A percentile compares a stretch with the other conserved stretches of the same genome.
Conservation (phyloP, 371 early-diverging fungal species). For the Syncephalastrum contaminatum region DNA sequence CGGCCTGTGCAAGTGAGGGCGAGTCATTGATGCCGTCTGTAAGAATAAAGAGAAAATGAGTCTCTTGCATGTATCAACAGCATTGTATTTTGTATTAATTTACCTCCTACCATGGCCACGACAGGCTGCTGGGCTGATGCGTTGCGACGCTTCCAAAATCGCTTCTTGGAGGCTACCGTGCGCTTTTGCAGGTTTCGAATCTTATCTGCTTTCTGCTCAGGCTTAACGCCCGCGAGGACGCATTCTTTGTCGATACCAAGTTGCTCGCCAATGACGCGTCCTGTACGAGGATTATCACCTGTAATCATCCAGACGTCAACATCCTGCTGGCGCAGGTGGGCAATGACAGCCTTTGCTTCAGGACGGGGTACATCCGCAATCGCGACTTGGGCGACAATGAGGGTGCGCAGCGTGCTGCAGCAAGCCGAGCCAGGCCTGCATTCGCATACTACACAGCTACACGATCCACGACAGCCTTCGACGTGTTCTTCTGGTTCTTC, state of each 20-base stretch:
- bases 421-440: constrained; percentile 44
- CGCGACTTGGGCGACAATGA: constrained; percentile 54
- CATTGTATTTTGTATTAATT: not conserved
- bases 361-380: constrained; percentile 60
- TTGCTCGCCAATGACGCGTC: constrained; percentile 56
- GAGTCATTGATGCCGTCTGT: constrained; percentile 96
- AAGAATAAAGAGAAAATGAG: not conserved
- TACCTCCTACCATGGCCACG: constrained; percentile 64
- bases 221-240: constrained; percentile 59
- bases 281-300: constrained; percentile 65
- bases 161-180: constrained; percentile 15
- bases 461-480: constrained; percentile 38
- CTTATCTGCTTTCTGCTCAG: constrained; percentile 67
- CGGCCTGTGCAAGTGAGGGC: constrained; percentile 85
- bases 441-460: constrained; percentile 50
- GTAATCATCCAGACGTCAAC: constrained; percentile 76
- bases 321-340: constrained; percentile 39
- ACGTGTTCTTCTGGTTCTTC: constrained; percentile 18
- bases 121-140: constrained; percentile 22
- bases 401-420: constrained; percentile 33
- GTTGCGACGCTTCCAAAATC: constrained; percentile 17
- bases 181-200: constrained; percentile 58
- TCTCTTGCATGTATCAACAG: too few species aligned
- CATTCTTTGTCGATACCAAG: constrained; percentile 55
- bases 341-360: constrained; percentile 48